These are phyloP conservation scores for Aspergillus caelatus DNA, from an alignment of 2,329 filamentous ascomycete genomes.

Conservation along the genomic window DNA sequence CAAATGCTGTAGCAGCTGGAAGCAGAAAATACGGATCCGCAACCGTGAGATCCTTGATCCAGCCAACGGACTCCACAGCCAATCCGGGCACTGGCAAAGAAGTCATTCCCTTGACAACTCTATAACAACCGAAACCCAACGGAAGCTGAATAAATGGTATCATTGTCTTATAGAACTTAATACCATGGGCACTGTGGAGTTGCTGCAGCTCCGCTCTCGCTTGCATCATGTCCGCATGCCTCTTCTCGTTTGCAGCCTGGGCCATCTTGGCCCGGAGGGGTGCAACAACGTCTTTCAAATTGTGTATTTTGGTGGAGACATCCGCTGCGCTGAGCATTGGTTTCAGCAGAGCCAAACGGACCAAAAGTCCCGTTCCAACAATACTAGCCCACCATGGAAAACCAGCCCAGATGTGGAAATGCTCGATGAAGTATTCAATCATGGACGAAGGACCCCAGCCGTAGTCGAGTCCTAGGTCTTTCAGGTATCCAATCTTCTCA, in stretches of 20 bases:
- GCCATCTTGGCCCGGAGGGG: conserved; percentile 62
- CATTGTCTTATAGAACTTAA: conserved; percentile 55
- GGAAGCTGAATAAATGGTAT: conserved; percentile 66
- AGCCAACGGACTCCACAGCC: conserved; percentile 69
- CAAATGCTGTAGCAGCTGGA: conserved; percentile 62
- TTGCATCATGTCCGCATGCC: conserved; percentile 53
- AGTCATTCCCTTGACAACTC: conserved; percentile 73
- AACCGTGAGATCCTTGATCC: conserved; percentile 77
- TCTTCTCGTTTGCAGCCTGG: conserved; percentile 42
- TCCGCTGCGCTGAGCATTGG: conserved; percentile 66
- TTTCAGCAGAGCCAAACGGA: conserved; percentile 69
- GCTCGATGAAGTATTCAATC: conserved; percentile 78
- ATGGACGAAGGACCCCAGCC: conserved; percentile 76
- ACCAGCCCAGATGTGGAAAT: conserved; percentile 74
- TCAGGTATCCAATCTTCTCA: conserved; percentile 79
- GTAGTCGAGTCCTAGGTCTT: conserved; percentile 81
- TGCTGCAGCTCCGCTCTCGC: conserved; percentile 51
- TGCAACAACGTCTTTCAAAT: conserved; percentile 60
- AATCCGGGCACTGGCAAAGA: conserved; percentile 79
- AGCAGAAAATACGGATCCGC: conserved; percentile 78
- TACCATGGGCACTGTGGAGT: conserved; percentile 59
- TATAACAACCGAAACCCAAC: conserved; percentile 79
- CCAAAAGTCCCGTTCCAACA: conserved; percentile 62
- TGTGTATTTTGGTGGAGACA: conserved; percentile 62
- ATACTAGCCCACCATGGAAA: conserved; percentile 84